Conservation (phyloP, 257 asterid genomes). For the Nicotiana otophora region DNA sequence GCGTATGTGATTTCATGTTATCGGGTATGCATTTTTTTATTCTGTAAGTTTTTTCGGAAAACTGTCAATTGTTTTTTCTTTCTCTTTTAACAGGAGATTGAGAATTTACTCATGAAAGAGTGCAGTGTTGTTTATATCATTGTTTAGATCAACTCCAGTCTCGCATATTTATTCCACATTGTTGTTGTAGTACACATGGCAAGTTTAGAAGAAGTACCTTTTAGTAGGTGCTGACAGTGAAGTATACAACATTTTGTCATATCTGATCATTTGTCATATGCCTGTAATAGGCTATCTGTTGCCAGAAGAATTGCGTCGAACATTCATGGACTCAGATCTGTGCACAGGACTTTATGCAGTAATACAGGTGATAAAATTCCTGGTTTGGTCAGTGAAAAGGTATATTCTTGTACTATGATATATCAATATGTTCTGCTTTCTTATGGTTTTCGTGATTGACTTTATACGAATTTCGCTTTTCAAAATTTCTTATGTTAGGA, state of each 20-base stretch:
- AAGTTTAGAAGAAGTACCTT: background rate
- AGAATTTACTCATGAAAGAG: background rate
- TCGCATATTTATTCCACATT: background rate
- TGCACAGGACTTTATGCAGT: constrained; percentile 42
- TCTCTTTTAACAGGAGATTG: background rate
- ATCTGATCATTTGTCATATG: background rate
- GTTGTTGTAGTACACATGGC: background rate
- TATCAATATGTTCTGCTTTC: background rate
- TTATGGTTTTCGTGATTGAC: background rate
- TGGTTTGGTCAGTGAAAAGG: constrained; percentile 29
- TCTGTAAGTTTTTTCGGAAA: background rate
- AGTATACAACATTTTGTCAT: background rate
- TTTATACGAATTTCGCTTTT: background rate
- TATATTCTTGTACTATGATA: background rate
- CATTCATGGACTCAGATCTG: constrained; percentile 29
- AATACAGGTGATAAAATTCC: constrained; percentile 35
- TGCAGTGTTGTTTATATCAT: background rate
- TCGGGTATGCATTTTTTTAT: background rate
- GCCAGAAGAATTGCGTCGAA: constrained; percentile 31
- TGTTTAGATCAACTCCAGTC: background rate
- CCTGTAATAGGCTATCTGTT: constrained; percentile 32
- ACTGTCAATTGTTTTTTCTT: no score
- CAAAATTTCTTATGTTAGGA: background rate
- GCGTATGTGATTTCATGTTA: background rate
- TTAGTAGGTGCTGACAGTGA: background rate